Conservation (phyloP, 306 rosid genomes). For the Fagus sylvatica region DNA sequence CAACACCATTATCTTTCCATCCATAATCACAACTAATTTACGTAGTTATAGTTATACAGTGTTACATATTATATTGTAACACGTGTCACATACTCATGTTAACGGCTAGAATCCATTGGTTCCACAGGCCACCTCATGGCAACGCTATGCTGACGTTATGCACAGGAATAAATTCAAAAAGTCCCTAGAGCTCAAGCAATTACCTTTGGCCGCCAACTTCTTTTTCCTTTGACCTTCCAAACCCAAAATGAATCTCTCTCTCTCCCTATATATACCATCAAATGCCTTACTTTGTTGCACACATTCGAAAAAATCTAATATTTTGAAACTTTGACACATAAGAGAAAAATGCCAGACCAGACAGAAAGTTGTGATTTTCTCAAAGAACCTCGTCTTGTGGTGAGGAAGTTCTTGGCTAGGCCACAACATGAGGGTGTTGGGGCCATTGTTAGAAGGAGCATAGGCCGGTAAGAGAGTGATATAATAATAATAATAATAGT, state of each 20-base stretch:
- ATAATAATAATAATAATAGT: background rate
- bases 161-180: background rate
- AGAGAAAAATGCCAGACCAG: slow-evolving; percentile 45
- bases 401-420: slow-evolving; percentile 80
- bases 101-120: slow-evolving; percentile 20
- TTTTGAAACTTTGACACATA: background rate
- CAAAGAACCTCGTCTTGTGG: slow-evolving; percentile 62
- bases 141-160: slow-evolving; percentile 64
- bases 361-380: slow-evolving; percentile 26
- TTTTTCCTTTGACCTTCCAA: slow-evolving; percentile 44
- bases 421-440: slow-evolving; percentile 94
- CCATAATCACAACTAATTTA: too few relatives aligned
- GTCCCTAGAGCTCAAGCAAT: slow-evolving; percentile 43
- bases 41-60: too few relatives aligned
- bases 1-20: too few relatives aligned
- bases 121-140: slow-evolving; percentile 41
- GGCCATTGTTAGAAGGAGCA: slow-evolving; percentile 95
- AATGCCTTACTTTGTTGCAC: slow-evolving; percentile 25
- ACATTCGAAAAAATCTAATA: slow-evolving; percentile 11
- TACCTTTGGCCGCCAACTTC: slow-evolving; percentile 39
- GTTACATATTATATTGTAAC: too few relatives aligned
- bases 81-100: slow-evolving; percentile 30
- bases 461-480: slow-evolving; percentile 65
- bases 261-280: slow-evolving; percentile 32
- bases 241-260: background rate